Percentiles rank a stretch among this genome's conserved stretches.
Evolutionary conservation across 495 filamentous ascomycete species (phyloP).

Genomic region (Xylaria sp.): DNA sequence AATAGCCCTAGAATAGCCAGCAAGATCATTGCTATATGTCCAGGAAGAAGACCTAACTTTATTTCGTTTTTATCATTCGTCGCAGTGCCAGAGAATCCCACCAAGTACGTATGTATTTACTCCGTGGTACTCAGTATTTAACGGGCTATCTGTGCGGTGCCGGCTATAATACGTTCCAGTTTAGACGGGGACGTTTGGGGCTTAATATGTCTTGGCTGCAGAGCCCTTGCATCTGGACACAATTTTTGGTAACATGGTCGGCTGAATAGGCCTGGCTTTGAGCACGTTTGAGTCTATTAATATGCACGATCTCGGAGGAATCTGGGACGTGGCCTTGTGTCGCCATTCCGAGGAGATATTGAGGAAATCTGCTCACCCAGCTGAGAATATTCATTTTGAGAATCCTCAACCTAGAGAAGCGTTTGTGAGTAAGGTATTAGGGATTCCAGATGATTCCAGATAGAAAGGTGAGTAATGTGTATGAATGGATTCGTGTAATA

Average conservation of each 20-base stretch:
- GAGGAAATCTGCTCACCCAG: not conserved
- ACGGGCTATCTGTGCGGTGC: not conserved
- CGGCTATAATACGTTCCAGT: not conserved
- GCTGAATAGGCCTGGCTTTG: constrained; percentile 19
- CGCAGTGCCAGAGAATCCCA: not conserved
- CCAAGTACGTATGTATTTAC: not conserved
- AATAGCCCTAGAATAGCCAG: no score
- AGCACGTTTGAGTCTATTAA: constrained; percentile 25
- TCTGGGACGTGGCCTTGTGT: not conserved
- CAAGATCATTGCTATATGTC: no score
- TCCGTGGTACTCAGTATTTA: not conserved
- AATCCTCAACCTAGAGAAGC: not conserved
- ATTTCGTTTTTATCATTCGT: not conserved
- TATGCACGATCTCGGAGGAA: not conserved
- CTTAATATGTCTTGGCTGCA: constrained; percentile 19
- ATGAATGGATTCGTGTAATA: not conserved
- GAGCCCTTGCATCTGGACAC: not conserved
- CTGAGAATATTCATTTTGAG: not conserved
- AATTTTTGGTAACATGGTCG: constrained; percentile 6
- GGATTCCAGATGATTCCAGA: no score
- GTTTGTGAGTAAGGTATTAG: not conserved
- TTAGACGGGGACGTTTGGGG: not conserved
- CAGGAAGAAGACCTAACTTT: not conserved
- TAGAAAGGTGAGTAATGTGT: no score
- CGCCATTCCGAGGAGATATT: not conserved